A percentile compares a stretch with the other conserved stretches of the same genome.
These are phyloP conservation scores for Trichoderma harzianum DNA, from an alignment of 2,329 filamentous ascomycete genomes.

Conservation along the genomic window DNA sequence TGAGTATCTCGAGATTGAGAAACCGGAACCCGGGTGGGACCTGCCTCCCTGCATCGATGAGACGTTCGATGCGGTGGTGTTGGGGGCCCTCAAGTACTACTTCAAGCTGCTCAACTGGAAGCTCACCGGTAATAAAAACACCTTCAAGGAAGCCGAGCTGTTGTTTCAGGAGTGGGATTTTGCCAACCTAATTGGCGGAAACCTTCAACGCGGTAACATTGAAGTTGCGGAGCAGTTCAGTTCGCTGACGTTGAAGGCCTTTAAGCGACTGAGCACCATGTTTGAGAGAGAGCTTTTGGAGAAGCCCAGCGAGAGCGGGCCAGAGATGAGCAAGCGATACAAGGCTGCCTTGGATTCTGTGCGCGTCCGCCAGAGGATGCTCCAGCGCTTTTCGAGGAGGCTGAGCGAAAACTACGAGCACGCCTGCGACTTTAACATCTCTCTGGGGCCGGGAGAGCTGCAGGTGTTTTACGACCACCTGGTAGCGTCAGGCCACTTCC, in stretches of 20 bases:
- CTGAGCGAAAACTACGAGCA: constrained; percentile 94
- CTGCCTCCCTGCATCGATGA: constrained; percentile 95
- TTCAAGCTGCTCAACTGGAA: constrained; percentile 99
- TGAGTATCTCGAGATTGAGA: constrained; percentile 78
- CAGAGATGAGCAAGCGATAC: constrained; percentile 95
- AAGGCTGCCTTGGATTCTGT: constrained; percentile 95
- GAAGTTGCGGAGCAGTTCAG: constrained; percentile 98
- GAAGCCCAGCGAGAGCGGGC: constrained; percentile 75
- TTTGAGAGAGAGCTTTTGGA: constrained; percentile 89
- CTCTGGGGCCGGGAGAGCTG: constrained; percentile 63
- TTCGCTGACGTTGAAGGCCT: constrained; percentile 86
- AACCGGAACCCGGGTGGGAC: constrained; percentile 90
- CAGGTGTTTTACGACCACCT: constrained; percentile 78
- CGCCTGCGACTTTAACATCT: constrained; percentile 89
- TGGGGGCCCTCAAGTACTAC: constrained; percentile 94
- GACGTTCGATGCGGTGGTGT: constrained; percentile 84
- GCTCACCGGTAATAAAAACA: constrained; percentile 94
- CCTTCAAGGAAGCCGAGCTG: constrained; percentile 97
- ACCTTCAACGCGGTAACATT: constrained; percentile 89
- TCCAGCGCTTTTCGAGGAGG: constrained; percentile 91
- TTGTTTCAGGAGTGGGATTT: constrained; percentile 98
- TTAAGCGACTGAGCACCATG: constrained; percentile 81
- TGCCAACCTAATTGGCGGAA: constrained; percentile 85
- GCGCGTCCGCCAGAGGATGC: constrained; percentile 89
- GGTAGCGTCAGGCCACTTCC: constrained; percentile 78